These are phyloP conservation scores for Alopecurus myosuroides DNA, from an alignment of 176 grass and related monocot species.

Conservation along the genomic window DNA sequence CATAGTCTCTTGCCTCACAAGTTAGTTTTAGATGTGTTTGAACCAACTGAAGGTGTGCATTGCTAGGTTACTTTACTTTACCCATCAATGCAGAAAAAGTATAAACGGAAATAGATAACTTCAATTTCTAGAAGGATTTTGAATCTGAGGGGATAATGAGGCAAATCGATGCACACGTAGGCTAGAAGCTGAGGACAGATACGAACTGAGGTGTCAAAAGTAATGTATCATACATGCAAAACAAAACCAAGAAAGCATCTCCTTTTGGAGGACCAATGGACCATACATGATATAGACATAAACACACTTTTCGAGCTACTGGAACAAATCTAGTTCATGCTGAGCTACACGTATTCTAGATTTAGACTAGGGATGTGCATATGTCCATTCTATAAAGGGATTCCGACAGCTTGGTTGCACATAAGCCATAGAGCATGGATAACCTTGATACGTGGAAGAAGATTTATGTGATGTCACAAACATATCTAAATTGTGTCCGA, in stretches of 20 bases:
- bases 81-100: not conserved
- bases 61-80: not conserved
- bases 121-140: not conserved
- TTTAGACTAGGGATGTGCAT: conserved; percentile 26
- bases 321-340: conserved; percentile 24
- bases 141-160: not conserved
- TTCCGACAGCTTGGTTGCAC: conserved; percentile 10
- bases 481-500: not conserved
- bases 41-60: not conserved
- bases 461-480: not conserved
- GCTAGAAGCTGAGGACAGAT: conserved; percentile 14
- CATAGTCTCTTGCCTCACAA: not conserved
- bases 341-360: not conserved
- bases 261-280: conserved; percentile 12
- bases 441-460: conserved; percentile 31
- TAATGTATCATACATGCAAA: not conserved
- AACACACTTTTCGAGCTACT: conserved; percentile 20
- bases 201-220: conserved; percentile 26
- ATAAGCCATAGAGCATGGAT: conserved; percentile 18
- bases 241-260: conserved; percentile 40
- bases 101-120: not conserved
- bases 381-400: conserved; percentile 21
- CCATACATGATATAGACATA: conserved; percentile 26
- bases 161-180: not conserved
- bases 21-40: not conserved